phyloP scores from a whole-genome alignment of 371 early-diverging fungal species.

The Funneliformis caledonium region DNA sequence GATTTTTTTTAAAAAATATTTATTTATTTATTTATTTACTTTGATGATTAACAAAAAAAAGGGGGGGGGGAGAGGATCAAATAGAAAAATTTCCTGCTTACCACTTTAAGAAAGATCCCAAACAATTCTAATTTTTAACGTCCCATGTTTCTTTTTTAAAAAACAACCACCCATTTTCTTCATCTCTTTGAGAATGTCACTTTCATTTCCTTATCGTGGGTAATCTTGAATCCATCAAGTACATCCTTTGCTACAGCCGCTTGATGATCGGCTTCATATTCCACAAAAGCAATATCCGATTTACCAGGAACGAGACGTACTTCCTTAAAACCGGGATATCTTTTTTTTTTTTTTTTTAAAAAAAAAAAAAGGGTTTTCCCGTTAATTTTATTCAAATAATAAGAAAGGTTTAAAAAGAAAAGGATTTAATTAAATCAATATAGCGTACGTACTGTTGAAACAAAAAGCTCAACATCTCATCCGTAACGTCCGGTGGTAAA shows the following conservation, averaged over 20 bases:
- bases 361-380: not conserved
- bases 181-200: constrained; percentile 80
- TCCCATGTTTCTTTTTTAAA: not conserved
- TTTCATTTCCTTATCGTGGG: constrained; percentile 72
- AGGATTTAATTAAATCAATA: not conserved
- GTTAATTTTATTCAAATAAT: not conserved
- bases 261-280: constrained; percentile 81
- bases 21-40: no score
- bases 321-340: constrained; percentile 82
- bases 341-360: not conserved
- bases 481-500: constrained; percentile 75
- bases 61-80: no score
- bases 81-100: no score
- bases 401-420: not conserved
- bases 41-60: no score
- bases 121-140: no score
- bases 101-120: no score
- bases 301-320: constrained; percentile 88
- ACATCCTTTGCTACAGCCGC: constrained; percentile 79
- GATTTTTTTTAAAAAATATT: no score
- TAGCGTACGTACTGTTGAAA: constrained; percentile 63
- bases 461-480: constrained; percentile 66
- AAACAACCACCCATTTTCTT: not conserved
- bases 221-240: constrained; percentile 77
- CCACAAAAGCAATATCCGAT: constrained; percentile 90